Evolutionary conservation across 345 rosid species (phyloP).

Genomic region (Nasturtium officinale): DNA sequence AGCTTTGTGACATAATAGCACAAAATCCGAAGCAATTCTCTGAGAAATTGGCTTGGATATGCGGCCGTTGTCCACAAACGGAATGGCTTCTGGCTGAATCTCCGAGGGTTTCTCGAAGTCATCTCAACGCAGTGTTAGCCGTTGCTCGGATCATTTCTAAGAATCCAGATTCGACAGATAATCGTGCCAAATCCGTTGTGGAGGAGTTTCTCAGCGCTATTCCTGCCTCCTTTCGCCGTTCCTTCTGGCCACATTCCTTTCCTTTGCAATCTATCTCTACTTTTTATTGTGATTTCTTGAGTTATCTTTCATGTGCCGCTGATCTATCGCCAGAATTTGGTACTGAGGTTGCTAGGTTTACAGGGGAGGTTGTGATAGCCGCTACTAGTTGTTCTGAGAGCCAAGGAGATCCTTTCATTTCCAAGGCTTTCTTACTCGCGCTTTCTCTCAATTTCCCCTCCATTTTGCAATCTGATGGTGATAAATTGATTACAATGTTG

Average conservation of each 20-base stretch:
- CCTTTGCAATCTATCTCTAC: constrained; percentile 55
- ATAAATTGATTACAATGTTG: constrained; percentile 61
- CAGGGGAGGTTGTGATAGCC: constrained; percentile 66
- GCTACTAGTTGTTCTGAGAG: constrained; percentile 46
- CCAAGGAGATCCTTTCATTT: constrained; percentile 51
- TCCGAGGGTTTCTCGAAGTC: constrained; percentile 76
- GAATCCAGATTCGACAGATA: constrained; percentile 52
- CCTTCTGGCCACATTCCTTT: constrained; percentile 91
- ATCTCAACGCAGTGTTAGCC: constrained; percentile 88
- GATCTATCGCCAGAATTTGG: constrained; percentile 63
- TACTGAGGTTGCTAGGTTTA: constrained; percentile 62
- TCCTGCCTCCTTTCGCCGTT: constrained; percentile 69
- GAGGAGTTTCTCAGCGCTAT: constrained; percentile 70
- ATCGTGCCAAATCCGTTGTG: constrained; percentile 58
- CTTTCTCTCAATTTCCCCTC: constrained; percentile 74
- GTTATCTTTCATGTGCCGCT: constrained; percentile 56
- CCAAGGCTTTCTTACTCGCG: constrained; percentile 71
- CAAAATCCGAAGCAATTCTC: constrained; percentile 75
- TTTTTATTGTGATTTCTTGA: constrained; percentile 69
- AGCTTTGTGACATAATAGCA: constrained; percentile 82
- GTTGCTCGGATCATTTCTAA: constrained; percentile 76
- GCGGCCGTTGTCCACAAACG: constrained; percentile 86
- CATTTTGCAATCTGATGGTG: constrained; percentile 65
- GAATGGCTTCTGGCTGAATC: constrained; percentile 64
- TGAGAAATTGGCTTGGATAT: constrained; percentile 84